Base-by-base conservation (phyloP, 257 asterid genomes). In the Prunella vulgaris region DNA sequence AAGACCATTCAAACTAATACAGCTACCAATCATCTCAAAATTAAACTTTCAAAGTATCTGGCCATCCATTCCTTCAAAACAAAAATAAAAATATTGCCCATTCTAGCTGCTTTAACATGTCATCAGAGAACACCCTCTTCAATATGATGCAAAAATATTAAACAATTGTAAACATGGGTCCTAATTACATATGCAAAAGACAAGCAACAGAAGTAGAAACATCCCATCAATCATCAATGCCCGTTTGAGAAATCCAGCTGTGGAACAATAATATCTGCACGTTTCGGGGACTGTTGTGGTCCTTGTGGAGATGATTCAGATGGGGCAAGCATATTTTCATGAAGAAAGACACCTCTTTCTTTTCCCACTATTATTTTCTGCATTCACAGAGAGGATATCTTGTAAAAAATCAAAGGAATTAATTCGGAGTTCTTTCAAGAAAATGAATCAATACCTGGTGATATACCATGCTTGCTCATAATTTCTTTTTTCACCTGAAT, bases 401-500 rank as follows among this genome's bases (percentile, higher is more conserved):
- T 7, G 46, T 64, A 18, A 58, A 20, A 28, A 60, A 59, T 7
- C 37, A n/a, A 48, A 63, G 27, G 15, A 49, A 10, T 44, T 13
- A 0, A 9, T 22, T 63, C n/a, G 1, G 30, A 21, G 44, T 2
- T n/a, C 14, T 13, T 32, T 40, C 63, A 27, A 10, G 46, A 51
- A 37, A 37, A 59, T 24, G 63, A 66, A 10, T 37, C 60, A 48
- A 60, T 85, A 88, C 96, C 93, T 78, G 96, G 95, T 77, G 93
- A 72, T 75, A 70, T 60, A 44, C 97, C 95, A 54, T 81, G 83
- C 78, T 78, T 87, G 76, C 37, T 72, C 76, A 85, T 59, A 52
- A 85, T 64, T 44, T 88, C 96, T 75, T 81, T 85, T 84, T 81
- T 88, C 54, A 90, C 97, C 97, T 90, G 84, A 77, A 87, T 57